Conservation (phyloP, 176 grass and related monocot genomes). For the Tuctoria greenei region DNA sequence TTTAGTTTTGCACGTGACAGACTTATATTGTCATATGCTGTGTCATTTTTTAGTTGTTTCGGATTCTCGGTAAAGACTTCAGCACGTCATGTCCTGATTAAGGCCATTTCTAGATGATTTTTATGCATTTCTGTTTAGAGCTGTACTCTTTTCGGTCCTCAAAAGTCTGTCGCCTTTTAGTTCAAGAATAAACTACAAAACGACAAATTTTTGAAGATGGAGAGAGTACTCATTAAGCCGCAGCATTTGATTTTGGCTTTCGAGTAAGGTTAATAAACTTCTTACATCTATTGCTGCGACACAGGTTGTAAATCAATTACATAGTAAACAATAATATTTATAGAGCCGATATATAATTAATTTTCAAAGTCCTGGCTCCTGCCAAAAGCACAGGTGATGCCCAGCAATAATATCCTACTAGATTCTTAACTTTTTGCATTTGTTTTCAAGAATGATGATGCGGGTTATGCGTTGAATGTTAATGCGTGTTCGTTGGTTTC, state of each 20-base stretch:
- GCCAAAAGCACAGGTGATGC: no score
- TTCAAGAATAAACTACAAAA: no score
- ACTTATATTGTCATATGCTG: no score
- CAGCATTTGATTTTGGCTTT: not conserved
- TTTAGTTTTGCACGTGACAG: no score
- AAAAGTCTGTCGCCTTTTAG: no score
- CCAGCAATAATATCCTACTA: not conserved
- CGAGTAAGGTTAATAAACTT: not conserved
- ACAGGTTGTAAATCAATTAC: not conserved
- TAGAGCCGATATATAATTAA: not conserved
- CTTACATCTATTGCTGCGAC: not conserved
- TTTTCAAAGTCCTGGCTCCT: no score
- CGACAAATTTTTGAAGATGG: no score
- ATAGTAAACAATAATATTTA: not conserved
- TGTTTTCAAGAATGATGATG: not conserved
- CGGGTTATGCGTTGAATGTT: not conserved
- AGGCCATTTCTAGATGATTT: not conserved
- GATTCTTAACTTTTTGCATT: not conserved
- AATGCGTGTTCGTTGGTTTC: not conserved
- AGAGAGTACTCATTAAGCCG: no score
- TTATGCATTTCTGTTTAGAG: not conserved
- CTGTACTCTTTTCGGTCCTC: not conserved
- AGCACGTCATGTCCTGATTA: not conserved
- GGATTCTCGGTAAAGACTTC: no score
- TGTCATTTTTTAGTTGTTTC: no score